Conservation (phyloP, 1,284 basidiomycete genomes). For the Rhodotorula sp. region DNA sequence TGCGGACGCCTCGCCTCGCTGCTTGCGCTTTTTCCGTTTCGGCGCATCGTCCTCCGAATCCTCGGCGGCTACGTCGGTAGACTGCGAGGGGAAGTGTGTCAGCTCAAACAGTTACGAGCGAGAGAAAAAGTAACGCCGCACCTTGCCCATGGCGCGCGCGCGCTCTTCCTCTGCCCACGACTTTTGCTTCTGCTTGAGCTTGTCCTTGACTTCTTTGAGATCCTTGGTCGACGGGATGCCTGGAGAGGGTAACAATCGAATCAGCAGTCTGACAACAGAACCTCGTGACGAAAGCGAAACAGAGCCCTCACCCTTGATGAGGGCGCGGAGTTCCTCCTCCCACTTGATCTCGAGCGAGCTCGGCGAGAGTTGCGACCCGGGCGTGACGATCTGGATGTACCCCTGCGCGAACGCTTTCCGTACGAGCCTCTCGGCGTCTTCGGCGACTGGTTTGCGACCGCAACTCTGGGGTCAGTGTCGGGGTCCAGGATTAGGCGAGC, state of each 20-base stretch:
- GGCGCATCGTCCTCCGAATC: slow-evolving; percentile 21
- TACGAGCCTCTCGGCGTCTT: slow-evolving; percentile 26
- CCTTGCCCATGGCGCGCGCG: slow-evolving; percentile 28
- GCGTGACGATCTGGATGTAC: slow-evolving; percentile 38
- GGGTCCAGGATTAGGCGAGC: no score
- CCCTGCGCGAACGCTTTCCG: slow-evolving; percentile 32
- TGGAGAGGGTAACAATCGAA: neutral
- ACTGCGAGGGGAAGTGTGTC: neutral
- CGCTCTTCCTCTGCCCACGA: slow-evolving; percentile 30
- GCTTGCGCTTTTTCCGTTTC: slow-evolving; percentile 23
- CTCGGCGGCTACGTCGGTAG: neutral
- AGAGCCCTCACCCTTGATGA: slow-evolving; percentile 22
- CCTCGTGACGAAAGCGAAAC: neutral
- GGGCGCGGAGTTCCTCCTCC: slow-evolving; percentile 37
- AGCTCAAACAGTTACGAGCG: no score
- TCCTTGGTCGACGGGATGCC: slow-evolving; percentile 36
- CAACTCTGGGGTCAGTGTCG: no score
- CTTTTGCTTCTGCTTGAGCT: slow-evolving; percentile 23
- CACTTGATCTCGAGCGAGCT: slow-evolving; percentile 41
- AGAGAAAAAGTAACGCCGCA: neutral
- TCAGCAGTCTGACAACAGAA: no score
- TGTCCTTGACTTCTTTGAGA: slow-evolving; percentile 23
- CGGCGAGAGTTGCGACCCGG: slow-evolving; percentile 36
- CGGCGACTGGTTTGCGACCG: slow-evolving; percentile 9
- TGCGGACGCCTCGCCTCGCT: slow-evolving; percentile 2